Conservation (phyloP, 257 asterid species). For the Plantago ovata region DNA sequence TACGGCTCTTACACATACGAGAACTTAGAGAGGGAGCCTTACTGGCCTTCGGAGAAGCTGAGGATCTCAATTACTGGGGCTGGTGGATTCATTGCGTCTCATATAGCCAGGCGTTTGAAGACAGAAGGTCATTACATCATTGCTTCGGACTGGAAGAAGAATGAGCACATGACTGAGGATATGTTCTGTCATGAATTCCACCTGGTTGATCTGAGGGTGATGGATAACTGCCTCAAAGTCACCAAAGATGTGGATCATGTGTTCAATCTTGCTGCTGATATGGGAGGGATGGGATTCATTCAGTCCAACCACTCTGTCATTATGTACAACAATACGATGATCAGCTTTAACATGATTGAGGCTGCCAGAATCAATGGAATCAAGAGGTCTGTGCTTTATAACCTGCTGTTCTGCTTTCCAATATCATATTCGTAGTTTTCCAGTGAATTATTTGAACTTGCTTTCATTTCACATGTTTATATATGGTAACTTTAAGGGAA, state of each 20-base stretch:
- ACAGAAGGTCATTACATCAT: slow-evolving; percentile 77
- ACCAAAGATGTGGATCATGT: slow-evolving; percentile 66
- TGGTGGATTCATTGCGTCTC: slow-evolving; percentile 85
- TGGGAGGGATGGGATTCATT: slow-evolving; percentile 94
- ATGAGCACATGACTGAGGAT: slow-evolving; percentile 90
- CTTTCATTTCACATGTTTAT: no score
- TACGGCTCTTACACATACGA: slow-evolving; percentile 78
- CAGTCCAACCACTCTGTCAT: slow-evolving; percentile 89
- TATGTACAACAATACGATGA: slow-evolving; percentile 87
- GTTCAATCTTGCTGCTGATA: slow-evolving; percentile 85
- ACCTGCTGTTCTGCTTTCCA: slow-evolving; percentile 13
- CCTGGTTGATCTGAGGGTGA: slow-evolving; percentile 84
- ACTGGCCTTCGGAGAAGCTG: slow-evolving; percentile 78
- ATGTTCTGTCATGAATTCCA: slow-evolving; percentile 88
- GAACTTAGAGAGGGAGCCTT: slow-evolving; percentile 74
- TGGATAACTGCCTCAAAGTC: slow-evolving; percentile 83
- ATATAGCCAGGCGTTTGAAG: slow-evolving; percentile 80
- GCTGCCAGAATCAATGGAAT: slow-evolving; percentile 73
- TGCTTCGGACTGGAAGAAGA: slow-evolving; percentile 91
- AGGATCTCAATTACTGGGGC: slow-evolving; percentile 79
- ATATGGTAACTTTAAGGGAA: no score
- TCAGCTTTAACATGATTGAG: slow-evolving; percentile 86
- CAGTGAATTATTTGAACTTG: no score
- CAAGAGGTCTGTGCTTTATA: slow-evolving; percentile 46
- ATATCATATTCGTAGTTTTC: no score